Base-by-base conservation (phyloP, 768 basidiomycete species). In the Leccinellum rugosiceps region DNA sequence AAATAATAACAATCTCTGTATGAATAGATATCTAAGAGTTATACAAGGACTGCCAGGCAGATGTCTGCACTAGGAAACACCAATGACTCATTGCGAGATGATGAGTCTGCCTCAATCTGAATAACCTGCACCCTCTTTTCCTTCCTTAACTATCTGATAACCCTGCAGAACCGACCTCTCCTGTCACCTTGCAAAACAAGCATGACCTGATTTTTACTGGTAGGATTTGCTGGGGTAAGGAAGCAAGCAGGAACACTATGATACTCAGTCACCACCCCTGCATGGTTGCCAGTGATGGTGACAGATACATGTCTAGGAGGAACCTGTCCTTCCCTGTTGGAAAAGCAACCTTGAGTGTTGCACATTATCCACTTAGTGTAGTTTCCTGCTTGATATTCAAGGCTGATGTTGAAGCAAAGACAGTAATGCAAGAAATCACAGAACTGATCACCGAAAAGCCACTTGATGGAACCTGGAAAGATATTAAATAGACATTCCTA, bases 1-100 rank as follows among this genome's bases (percentile, higher is more conserved):
- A 6, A 26, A 26, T 26, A 26, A 26, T 26, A 26, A 26, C 6
- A 26, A 26, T 26, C 3, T 26, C 26, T 26, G 26, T 26, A 26
- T 6, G 26, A 26, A 26, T 26, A 26, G 26, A 6, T 26, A 26
- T 26, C 26, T 26, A 26, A 90, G 31, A 32, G 11, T 32, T 38
- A 38, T 17, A 38, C 15, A 9, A 2, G 43, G 21, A 44, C 4
- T 4, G 43, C 43, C 19, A 44, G 21, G 43, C 43, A 44, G 4
- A 44, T 23, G 21, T 44, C 43, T 9, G 10, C 19, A 44, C 10
- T 19, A 44, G 4, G 3, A 44, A 44, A n/a, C 38, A 38, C 38
- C 38, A 38, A 3, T n/a, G 17, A 38, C 38, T 38, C 38, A n/a
- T 17, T 38, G 38, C 2, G 6, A 7, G 6, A 38, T 17, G 38